Evolutionary conservation across 1,139 yeast species (phyloP), one percentile per base, ranked within the genome.

Genomic region (Candida sanyaensis): DNA sequence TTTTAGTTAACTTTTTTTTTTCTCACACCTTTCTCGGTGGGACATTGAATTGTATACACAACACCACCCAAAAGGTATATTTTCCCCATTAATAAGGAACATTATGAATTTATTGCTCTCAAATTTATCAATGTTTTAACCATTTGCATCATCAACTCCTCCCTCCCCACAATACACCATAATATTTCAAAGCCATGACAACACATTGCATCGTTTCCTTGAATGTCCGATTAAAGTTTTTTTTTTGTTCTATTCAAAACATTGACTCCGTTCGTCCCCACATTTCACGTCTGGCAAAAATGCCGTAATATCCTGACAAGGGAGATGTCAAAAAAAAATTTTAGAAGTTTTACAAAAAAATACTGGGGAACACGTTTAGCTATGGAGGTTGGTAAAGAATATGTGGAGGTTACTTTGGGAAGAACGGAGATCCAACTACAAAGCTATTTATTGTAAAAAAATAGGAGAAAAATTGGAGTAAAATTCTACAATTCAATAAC

Each of bases 301-400:
- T 36, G 39, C 39, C 39, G 39, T 36, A 17, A 36, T n/a, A 23
- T 36, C 39, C 39, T 36, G 39, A 36, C 17, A 36, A 36, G 39
- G 24, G 29, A 36, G 39, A 36, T 8, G 2, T 26, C 21, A 17
- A 17, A 17, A 17, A 17, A 17, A n/a, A n/a, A n/a, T n/a, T 17
- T 3, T 17, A 17, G n/a, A 17, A 17, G 21, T 17, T 17, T 17
- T 17, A 17, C 21, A 17, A 17, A 17, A 17, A 17, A 17, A 17
- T 17, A 17, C 21, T 17, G 21, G 21, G 11, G 33, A 30, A 30
- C 11, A 10, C 13, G 12, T 30, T 30, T 5, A 11, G 33, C 33
- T 30, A 29, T 17, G 3, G 21, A 17, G 21, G 2, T 17, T 17
- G 21, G 21, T 17, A 17, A 17, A 17, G 21, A 3, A 17, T 17